Conservation (phyloP, 495 filamentous ascomycete genomes). For the Articulospora tetracladia region DNA sequence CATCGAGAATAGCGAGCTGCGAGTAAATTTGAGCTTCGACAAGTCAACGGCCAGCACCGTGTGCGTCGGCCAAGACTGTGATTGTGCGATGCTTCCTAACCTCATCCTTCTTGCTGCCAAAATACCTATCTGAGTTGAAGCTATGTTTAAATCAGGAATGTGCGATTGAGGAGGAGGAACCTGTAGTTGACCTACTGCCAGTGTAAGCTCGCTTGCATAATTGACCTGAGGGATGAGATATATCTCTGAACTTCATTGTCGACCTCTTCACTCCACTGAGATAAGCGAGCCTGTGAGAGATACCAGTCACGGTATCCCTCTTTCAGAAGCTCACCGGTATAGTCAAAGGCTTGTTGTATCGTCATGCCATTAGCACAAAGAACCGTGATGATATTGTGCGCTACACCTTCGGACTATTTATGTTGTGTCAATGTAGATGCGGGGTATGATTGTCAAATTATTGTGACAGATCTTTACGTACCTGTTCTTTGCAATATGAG, state of each 20-base stretch:
- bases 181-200: constrained; percentile 1
- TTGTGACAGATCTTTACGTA: background rate
- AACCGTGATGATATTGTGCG: constrained; percentile 5
- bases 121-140: background rate
- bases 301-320: constrained; percentile 5
- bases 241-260: background rate
- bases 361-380: background rate
- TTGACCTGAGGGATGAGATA: background rate
- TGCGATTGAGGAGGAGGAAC: background rate
- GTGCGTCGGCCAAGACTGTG: background rate
- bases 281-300: background rate
- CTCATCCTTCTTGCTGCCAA: background rate
- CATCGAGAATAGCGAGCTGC: too few relatives aligned
- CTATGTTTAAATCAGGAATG: background rate
- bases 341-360: background rate
- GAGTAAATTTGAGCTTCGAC: too few relatives aligned
- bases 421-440: background rate
- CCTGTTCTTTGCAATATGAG: constrained; percentile 6
- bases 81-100: constrained; percentile 3
- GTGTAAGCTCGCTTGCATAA: background rate
- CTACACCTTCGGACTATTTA: constrained; percentile 1
- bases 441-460: too few relatives aligned
- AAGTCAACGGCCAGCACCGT: background rate
- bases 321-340: background rate
- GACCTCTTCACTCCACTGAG: background rate